Evolutionary conservation across 768 basidiomycete genomes (phyloP).

Genomic region (Leccinum subtestaceum): DNA sequence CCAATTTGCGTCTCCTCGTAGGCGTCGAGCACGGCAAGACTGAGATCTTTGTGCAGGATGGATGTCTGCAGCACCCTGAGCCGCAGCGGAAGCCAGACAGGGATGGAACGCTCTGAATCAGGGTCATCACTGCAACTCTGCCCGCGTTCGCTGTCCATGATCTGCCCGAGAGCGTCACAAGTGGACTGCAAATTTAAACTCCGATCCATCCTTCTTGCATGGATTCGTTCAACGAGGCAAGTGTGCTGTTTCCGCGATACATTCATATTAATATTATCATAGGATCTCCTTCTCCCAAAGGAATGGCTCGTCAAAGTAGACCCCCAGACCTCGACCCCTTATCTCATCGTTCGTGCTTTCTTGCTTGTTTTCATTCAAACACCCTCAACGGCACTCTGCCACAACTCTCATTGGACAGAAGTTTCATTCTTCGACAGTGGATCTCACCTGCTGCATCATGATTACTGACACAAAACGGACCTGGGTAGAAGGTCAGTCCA

Average conservation of each 20-base stretch:
- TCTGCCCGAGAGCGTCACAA: neutral
- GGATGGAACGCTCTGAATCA: conserved; percentile 37
- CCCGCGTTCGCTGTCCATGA: conserved; percentile 16
- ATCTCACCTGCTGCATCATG: conserved; percentile 58
- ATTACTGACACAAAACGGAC: conserved; percentile 73
- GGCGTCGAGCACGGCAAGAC: conserved; percentile 61
- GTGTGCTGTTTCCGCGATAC: neutral
- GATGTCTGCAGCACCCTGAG: conserved; percentile 36
- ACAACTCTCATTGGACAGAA: conserved; percentile 45
- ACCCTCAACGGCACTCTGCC: conserved; percentile 3
- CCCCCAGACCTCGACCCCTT: conserved; percentile 56
- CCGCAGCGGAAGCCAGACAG: conserved; percentile 40
- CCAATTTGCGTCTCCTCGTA: conserved; percentile 71
- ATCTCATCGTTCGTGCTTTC: conserved; percentile 60
- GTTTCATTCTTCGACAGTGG: conserved; percentile 53
- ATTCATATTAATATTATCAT: neutral
- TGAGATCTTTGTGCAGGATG: conserved; percentile 50
- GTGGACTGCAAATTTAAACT: conserved; percentile 17
- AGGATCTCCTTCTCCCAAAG: conserved; percentile 57
- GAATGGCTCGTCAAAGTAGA: conserved; percentile 77
- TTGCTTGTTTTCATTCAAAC: conserved; percentile 6
- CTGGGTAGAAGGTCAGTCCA: conserved; percentile 66
- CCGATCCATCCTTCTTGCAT: conserved; percentile 30
- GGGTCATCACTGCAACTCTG: conserved; percentile 38
- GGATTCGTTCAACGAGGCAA: conserved; percentile 43